Conservation (phyloP, 495 filamentous ascomycete species). For the Neurospora sp. region DNA sequence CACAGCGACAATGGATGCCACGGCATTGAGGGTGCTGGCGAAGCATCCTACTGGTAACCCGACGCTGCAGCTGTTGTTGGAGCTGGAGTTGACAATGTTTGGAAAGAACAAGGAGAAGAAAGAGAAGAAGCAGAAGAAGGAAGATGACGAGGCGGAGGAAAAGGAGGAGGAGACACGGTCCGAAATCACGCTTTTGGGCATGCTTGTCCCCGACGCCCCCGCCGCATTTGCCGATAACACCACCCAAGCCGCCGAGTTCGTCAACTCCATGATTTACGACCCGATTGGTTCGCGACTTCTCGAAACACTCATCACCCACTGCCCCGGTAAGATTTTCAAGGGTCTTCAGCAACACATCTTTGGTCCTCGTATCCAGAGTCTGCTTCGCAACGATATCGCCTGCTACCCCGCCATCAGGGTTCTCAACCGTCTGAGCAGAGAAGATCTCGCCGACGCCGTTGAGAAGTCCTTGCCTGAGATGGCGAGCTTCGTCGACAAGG, state of each 20-base stretch:
- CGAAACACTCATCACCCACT: conserved; percentile 69
- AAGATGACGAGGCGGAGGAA: conserved; percentile 11
- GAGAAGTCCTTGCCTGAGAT: conserved; percentile 60
- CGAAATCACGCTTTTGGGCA: conserved; percentile 22
- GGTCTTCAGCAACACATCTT: conserved; percentile 65
- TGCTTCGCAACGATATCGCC: conserved; percentile 82
- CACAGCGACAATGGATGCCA: conserved; percentile 57
- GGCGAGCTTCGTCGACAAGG: conserved; percentile 56
- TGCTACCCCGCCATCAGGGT: conserved; percentile 72
- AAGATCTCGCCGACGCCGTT: conserved; percentile 64
- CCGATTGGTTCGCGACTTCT: conserved; percentile 79
- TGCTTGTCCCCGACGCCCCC: conserved; percentile 35
- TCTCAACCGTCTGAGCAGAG: conserved; percentile 71
- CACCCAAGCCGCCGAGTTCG: conserved; percentile 47
- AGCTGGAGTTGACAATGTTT: conserved; percentile 67
- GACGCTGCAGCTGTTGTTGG: conserved; percentile 74
- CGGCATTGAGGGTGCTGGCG: conserved; percentile 67
- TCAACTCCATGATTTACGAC: conserved; percentile 81
- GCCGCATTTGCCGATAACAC: conserved; percentile 32
- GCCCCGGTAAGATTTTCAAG: conserved; percentile 85
- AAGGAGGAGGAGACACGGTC: neutral
- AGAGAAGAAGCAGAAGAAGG: conserved; percentile 15
- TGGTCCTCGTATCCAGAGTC: conserved; percentile 58
- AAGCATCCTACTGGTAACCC: conserved; percentile 85
- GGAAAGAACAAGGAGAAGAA: conserved; percentile 46